Base-by-base conservation (phyloP, 2,329 filamentous ascomycete species). In the Exophiala sideris region DNA sequence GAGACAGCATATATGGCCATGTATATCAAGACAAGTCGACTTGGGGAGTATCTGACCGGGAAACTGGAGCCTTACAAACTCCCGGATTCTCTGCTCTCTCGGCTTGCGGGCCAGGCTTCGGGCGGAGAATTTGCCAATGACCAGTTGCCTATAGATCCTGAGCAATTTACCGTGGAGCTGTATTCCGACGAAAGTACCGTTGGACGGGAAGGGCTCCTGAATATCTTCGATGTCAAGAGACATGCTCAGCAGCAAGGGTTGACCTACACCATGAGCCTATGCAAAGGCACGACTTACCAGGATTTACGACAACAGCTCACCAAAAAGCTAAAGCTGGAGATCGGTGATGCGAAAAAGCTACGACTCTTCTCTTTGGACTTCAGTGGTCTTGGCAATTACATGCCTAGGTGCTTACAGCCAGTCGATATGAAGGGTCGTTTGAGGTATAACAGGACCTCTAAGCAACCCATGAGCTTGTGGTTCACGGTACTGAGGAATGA, bases 11-110 rank as follows among this genome's bases (percentile, higher is more conserved):
- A 83, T 58, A 71, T 81, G 51, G 78, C 70, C 11, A 73, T 82
- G 67, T 84, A 84, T 61, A 70, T 83, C 16, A 79, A 79, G 42
- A 72, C 74, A 32, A 78, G 80, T 59, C 65, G 76, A 34, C 66
- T 74, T 2, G 56, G 66, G 1, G 68, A 75, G 3, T 71, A 72
- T 36, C 62, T 76, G 11, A 68, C 73, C 16, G 73, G 73, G 5
- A 67, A 68, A 8, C 66, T 73, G 58, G 75, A 74, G 39, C 74
- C 73, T 53, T 82, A 79, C 77, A 64, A 76, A 10, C 70, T 75
- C 4, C 68, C 77, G 0, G 62, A 70, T 2, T 70, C 72, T 33
- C 49, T 73, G 39, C 68, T 69, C 45, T 62, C 68, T 59, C 79
- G 71, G 51, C 71, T 73, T 32, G 65, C 71, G 34, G 51, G 54